Percentiles rank a stretch among this genome's conserved stretches.
Conservation (phyloP, 495 filamentous ascomycete genomes). For the Ascodesmis nigricans region DNA sequence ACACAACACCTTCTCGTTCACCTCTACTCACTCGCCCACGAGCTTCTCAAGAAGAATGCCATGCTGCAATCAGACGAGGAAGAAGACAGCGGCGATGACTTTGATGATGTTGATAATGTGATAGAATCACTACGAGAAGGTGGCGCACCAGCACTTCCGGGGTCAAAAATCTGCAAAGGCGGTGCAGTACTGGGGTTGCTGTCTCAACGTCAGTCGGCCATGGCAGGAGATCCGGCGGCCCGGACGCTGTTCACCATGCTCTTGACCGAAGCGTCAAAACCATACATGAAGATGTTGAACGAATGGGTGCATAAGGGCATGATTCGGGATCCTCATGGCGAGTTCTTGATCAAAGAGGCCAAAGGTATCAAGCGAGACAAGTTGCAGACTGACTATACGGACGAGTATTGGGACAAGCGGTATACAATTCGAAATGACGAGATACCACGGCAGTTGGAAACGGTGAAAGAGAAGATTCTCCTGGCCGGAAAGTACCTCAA, state of each 20-base stretch:
- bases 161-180: slow-evolving; percentile 84
- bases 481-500: slow-evolving; percentile 95
- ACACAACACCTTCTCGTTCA: slow-evolving; percentile 78
- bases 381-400: slow-evolving; percentile 87
- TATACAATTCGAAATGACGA: slow-evolving; percentile 84
- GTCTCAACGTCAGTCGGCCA: slow-evolving; percentile 58
- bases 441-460: slow-evolving; percentile 79
- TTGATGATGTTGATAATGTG: slow-evolving; percentile 71
- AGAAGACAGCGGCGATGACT: slow-evolving; percentile 53
- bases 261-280: slow-evolving; percentile 67
- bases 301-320: slow-evolving; percentile 95
- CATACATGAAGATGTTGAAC: slow-evolving; percentile 96
- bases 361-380: slow-evolving; percentile 81
- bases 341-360: slow-evolving; percentile 89
- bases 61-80: slow-evolving; percentile 70
- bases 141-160: slow-evolving; percentile 50
- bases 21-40: slow-evolving; percentile 64
- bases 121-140: slow-evolving; percentile 60
- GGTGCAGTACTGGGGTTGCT: slow-evolving; percentile 70
- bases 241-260: slow-evolving; percentile 55
- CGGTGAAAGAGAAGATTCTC: slow-evolving; percentile 79
- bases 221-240: slow-evolving; percentile 83
- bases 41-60: slow-evolving; percentile 68
- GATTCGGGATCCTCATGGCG: slow-evolving; percentile 80
- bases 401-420: slow-evolving; percentile 96